phyloP scores from a whole-genome alignment of 371 early-diverging fungal species.

The Mortierella sp. region DNA sequence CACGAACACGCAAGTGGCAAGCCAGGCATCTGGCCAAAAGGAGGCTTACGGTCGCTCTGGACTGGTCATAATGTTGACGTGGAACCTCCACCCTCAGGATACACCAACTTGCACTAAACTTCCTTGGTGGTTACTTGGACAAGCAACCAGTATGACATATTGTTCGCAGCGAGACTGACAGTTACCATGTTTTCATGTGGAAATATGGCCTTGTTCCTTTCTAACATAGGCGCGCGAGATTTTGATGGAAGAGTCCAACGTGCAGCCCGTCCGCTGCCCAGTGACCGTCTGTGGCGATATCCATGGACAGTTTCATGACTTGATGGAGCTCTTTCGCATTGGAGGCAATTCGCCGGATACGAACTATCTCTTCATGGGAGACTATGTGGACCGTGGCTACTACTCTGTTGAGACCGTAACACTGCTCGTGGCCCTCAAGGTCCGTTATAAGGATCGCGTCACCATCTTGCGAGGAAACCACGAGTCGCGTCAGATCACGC shows the following conservation, averaged over 20 bases:
- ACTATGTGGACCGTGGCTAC: slow-evolving; percentile 99
- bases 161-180: not conserved
- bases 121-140: too few relatives aligned
- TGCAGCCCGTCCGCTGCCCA: slow-evolving; percentile 96
- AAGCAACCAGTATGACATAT: too few relatives aligned
- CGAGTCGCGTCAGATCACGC: slow-evolving; percentile 98
- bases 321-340: slow-evolving; percentile 97
- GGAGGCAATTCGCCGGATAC: slow-evolving; percentile 98
- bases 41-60: too few relatives aligned
- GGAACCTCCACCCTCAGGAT: too few relatives aligned
- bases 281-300: slow-evolving; percentile 99
- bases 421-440: slow-evolving; percentile 95
- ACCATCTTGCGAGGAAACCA: slow-evolving; percentile 99
- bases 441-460: slow-evolving; percentile 94
- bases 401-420: slow-evolving; percentile 99
- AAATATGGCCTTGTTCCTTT: not conserved
- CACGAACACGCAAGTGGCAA: too few relatives aligned
- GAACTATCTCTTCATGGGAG: slow-evolving; percentile 99
- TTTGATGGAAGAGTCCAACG: slow-evolving; percentile 94
- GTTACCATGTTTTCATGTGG: not conserved
- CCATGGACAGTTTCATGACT: slow-evolving; percentile 99
- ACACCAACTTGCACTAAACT: too few relatives aligned
- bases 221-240: slow-evolving; percentile 84
- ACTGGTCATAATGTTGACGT: too few relatives aligned
- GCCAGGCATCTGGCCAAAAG: too few relatives aligned